Evolutionary conservation across 2,329 filamentous ascomycete species (phyloP).

Genomic region (Epichloe gansuensis): DNA sequence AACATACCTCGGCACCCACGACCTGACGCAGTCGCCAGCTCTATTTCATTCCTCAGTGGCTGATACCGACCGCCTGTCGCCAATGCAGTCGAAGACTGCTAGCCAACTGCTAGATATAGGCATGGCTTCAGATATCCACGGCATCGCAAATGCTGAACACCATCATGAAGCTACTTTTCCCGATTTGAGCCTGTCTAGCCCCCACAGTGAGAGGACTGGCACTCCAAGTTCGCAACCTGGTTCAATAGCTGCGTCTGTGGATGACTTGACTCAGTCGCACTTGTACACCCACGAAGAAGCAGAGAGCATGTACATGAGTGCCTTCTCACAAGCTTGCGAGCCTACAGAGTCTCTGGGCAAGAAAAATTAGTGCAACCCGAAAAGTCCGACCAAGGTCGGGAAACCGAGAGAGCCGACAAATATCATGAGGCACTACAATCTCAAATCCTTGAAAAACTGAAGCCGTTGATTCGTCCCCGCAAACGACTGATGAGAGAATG

Average conservation of each 20-base stretch:
- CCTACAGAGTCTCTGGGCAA: not conserved
- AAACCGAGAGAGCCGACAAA: slow-evolving; percentile 1
- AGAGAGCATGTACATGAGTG: slow-evolving; percentile 79
- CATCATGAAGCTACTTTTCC: not conserved
- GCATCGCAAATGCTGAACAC: not conserved
- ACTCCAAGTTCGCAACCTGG: not conserved
- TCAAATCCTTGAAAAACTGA: not conserved
- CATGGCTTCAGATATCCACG: not conserved
- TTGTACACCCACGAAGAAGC: slow-evolving; percentile 70
- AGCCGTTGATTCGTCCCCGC: not conserved
- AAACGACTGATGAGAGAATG: not conserved
- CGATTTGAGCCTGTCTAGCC: not conserved
- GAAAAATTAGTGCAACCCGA: not conserved
- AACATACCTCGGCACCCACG: slow-evolving; percentile 25
- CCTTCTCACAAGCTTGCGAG: slow-evolving; percentile 40
- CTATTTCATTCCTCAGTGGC: slow-evolving; percentile 18
- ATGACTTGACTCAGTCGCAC: slow-evolving; percentile 52
- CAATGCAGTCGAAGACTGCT: slow-evolving; percentile 7
- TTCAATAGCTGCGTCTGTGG: slow-evolving; percentile 12
- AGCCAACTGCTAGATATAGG: slow-evolving; percentile 1
- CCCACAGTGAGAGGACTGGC: not conserved
- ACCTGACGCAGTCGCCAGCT: not conserved
- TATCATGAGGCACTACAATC: not conserved
- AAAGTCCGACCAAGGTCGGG: not conserved
- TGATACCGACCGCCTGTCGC: slow-evolving; percentile 6